These are phyloP conservation scores for Metschnikowia proteae DNA, from an alignment of 805 yeast species.

Conservation along the genomic window DNA sequence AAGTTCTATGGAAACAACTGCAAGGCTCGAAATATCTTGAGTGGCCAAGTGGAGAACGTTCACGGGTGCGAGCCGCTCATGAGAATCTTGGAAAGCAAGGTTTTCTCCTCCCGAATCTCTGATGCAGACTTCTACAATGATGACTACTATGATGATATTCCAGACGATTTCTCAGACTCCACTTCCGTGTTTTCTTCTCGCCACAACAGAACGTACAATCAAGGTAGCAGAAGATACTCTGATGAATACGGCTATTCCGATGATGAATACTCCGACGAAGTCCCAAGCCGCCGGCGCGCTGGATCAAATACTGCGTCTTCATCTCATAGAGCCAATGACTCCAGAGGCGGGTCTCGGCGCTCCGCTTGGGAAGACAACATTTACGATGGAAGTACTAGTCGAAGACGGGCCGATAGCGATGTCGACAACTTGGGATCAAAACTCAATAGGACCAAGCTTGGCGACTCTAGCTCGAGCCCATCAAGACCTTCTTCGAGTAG, in stretches of 20 bases:
- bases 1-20: constrained; percentile 88
- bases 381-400: constrained; percentile 48
- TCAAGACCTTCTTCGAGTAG: constrained; percentile 36
- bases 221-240: constrained; percentile 24
- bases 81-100: constrained; percentile 81
- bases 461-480: constrained; percentile 25
- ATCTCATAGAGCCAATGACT: constrained; percentile 7
- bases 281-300: constrained; percentile 22
- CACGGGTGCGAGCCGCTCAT: constrained; percentile 84
- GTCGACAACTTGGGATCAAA: constrained; percentile 33
- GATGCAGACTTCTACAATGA: constrained; percentile 55
- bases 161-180: constrained; percentile 60
- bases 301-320: constrained; percentile 19
- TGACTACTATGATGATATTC: constrained; percentile 68
- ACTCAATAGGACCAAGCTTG: constrained; percentile 32
- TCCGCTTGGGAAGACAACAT: constrained; percentile 83
- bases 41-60: constrained; percentile 90
- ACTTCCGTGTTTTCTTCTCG: constrained; percentile 35
- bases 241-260: constrained; percentile 34
- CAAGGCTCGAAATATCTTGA: constrained; percentile 79
- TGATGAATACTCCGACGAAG: constrained; percentile 37
- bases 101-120: constrained; percentile 56
- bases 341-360: constrained; percentile 25
- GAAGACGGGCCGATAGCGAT: constrained; percentile 30
- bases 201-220: constrained; percentile 17